phyloP scores from a whole-genome alignment of 2,329 filamentous ascomycete species.

The Simplicillium aogashimaense region DNA sequence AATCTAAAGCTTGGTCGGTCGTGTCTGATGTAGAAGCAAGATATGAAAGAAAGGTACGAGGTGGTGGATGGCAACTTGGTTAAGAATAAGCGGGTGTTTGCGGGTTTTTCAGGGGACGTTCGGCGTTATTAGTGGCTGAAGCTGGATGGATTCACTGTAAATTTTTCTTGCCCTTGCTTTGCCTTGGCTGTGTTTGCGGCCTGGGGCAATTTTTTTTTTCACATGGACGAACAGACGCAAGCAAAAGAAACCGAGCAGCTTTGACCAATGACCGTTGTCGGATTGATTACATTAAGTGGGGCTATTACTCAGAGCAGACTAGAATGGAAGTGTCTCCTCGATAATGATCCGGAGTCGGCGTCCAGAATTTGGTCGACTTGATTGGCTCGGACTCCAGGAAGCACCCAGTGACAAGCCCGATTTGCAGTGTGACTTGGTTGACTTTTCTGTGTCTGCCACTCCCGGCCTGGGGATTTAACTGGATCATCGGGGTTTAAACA shows the following conservation, averaged over 20 bases:
- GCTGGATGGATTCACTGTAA: neutral
- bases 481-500: too few species aligned
- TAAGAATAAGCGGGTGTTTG: conserved; percentile 2
- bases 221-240: neutral
- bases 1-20: conserved; percentile 2
- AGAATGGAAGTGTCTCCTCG: conserved; percentile 2
- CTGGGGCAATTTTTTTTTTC: conserved; percentile 1
- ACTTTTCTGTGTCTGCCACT: too few species aligned
- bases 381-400: conserved; percentile 1
- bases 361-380: neutral
- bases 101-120: conserved; percentile 8
- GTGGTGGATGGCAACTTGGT: neutral
- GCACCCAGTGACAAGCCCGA: neutral
- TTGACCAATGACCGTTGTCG: too few species aligned
- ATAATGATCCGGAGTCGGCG: conserved; percentile 6
- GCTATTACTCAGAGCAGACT: conserved; percentile 1
- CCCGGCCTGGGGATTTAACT: too few species aligned
- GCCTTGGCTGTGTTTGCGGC: neutral
- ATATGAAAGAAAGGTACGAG: conserved; percentile 4
- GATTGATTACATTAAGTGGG: neutral
- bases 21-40: neutral
- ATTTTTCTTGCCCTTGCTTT: conserved; percentile 3
- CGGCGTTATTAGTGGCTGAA: neutral
- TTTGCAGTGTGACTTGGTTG: too few species aligned
- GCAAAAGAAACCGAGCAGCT: too few species aligned